phyloP scores from a whole-genome alignment of 352 stramenopile genomes.

The Globisporangium nunn region DNA sequence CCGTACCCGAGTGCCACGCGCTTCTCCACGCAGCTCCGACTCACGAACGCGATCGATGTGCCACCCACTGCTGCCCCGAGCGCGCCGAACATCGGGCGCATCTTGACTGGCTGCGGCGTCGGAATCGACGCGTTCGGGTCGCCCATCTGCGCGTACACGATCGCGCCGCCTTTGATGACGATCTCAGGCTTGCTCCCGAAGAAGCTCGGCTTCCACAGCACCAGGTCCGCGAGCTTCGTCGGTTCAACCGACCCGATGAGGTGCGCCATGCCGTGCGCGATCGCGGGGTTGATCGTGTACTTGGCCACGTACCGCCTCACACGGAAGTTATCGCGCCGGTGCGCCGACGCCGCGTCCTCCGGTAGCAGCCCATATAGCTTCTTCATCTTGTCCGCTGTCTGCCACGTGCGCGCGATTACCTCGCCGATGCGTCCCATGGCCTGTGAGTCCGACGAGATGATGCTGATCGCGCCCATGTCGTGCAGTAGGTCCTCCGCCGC shows the following conservation, averaged over 20 bases:
- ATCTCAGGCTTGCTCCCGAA: slow-evolving; percentile 96
- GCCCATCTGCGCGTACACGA: slow-evolving; percentile 95
- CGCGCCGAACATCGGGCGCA: slow-evolving; percentile 93
- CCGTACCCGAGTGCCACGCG: slow-evolving; percentile 65
- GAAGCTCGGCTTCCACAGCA: slow-evolving; percentile 92
- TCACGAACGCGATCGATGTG: slow-evolving; percentile 89
- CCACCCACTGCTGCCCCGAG: slow-evolving; percentile 44
- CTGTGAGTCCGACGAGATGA: slow-evolving; percentile 95
- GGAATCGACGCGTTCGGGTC: slow-evolving; percentile 96
- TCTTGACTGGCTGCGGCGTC: slow-evolving; percentile 93
- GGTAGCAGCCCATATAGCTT: slow-evolving; percentile 81
- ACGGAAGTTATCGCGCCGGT: slow-evolving; percentile 91
- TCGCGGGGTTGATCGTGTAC: slow-evolving; percentile 97
- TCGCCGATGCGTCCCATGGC: slow-evolving; percentile 96
- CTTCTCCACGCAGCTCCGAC: slow-evolving; percentile 66
- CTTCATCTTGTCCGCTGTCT: slow-evolving; percentile 99
- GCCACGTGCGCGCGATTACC: slow-evolving; percentile 96
- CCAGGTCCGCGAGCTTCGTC: slow-evolving; percentile 92
- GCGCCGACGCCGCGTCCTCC: slow-evolving; percentile 63
- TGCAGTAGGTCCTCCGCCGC: slow-evolving; percentile 96
- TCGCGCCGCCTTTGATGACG: slow-evolving; percentile 93
- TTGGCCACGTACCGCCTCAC: slow-evolving; percentile 95
- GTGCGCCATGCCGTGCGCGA: slow-evolving; percentile 95
- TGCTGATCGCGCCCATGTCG: slow-evolving; percentile 95
- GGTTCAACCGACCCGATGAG: slow-evolving; percentile 92